Evolutionary conservation across 148 eudicot genomes (phyloP).

Genomic region (Cornus kousa): DNA sequence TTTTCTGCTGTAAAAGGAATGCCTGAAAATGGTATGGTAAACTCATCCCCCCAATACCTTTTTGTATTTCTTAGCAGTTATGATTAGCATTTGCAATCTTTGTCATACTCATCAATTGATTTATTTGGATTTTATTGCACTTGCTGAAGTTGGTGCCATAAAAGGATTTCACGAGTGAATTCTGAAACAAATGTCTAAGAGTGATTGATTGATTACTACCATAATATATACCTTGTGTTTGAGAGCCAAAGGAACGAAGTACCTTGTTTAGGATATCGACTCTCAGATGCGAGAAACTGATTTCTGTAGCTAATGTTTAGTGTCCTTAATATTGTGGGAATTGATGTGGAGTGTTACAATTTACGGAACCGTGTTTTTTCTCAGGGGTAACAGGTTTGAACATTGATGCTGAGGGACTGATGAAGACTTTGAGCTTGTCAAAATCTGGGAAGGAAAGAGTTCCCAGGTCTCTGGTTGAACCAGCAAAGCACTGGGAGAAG

Average conservation of each 20-base stretch:
- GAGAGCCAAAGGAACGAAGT: background rate
- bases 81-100: background rate
- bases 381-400: slow-evolving; percentile 8
- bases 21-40: slow-evolving; percentile 33
- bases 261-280: background rate
- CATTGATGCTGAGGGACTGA: slow-evolving; percentile 24
- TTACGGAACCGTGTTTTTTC: background rate
- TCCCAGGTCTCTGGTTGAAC: slow-evolving; percentile 29
- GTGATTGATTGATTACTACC: background rate
- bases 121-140: background rate
- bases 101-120: background rate
- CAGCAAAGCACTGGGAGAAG: slow-evolving; percentile 40
- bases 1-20: slow-evolving; percentile 17
- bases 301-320: too few species aligned
- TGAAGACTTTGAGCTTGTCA: slow-evolving; percentile 34
- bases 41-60: too few species aligned
- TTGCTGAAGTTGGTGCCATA: background rate
- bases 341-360: background rate
- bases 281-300: background rate
- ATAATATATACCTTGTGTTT: too few species aligned
- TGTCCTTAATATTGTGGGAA: background rate
- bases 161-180: background rate
- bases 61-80: too few species aligned
- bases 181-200: background rate
- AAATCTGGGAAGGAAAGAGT: slow-evolving; percentile 28